phyloP scores from a whole-genome alignment of 495 filamentous ascomycete species.

The Copromyces sp. region DNA sequence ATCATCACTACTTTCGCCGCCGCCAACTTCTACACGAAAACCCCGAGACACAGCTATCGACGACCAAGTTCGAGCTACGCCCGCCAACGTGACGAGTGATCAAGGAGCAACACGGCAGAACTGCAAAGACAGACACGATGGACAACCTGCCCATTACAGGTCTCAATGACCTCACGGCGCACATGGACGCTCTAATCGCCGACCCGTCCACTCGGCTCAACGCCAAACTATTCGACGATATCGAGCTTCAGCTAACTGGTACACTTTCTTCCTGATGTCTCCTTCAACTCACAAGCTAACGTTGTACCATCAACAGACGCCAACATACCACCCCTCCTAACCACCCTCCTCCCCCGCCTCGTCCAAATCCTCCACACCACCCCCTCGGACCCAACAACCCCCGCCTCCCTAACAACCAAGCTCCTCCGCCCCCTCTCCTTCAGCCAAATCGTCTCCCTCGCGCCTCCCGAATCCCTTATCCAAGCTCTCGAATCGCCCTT shows the following conservation, averaged over 20 bases:
- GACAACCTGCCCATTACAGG: slow-evolving; percentile 32
- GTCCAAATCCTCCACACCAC: slow-evolving; percentile 38
- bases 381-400: slow-evolving; percentile 39
- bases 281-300: neutral
- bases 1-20: neutral
- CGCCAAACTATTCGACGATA: slow-evolving; percentile 42
- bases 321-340: slow-evolving; percentile 38
- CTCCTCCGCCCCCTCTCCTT: slow-evolving; percentile 44
- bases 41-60: neutral
- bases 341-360: slow-evolving; percentile 38
- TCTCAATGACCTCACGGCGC: slow-evolving; percentile 38
- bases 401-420: slow-evolving; percentile 41
- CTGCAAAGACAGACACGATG: slow-evolving; percentile 1
- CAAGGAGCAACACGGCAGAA: neutral
- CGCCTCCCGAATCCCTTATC: slow-evolving; percentile 43
- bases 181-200: slow-evolving; percentile 36
- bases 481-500: slow-evolving; percentile 49
- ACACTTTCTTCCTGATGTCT: neutral
- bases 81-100: neutral
- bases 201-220: slow-evolving; percentile 29
- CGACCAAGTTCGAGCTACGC: neutral
- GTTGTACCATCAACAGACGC: no score
- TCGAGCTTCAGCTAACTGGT: slow-evolving; percentile 45
- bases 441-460: slow-evolving; percentile 39
- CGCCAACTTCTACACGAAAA: neutral